Base-by-base conservation (phyloP, 768 basidiomycete genomes). In the Phylloporus rhodoxanthus region DNA sequence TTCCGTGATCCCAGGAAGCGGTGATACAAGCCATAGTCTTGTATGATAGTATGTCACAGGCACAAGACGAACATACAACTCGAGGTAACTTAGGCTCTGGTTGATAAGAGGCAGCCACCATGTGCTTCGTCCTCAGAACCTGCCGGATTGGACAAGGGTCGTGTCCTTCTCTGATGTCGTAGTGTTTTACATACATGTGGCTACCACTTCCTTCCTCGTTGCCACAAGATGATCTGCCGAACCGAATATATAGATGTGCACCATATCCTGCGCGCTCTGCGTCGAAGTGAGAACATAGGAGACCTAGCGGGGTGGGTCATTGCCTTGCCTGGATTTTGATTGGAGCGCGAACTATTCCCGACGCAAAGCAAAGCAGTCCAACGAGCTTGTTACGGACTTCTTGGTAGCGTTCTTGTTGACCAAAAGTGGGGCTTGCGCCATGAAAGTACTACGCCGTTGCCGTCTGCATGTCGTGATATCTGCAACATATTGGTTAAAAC, bases 1-100 rank as follows among this genome's bases (percentile, higher is more conserved):
- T 30, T 58, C 44, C 48, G 51, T 50, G 43, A 33, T 47, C 8
- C 14, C 17, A 56, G 43, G 61, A 56, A 53, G 48, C 29, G 40
- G 51, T 29, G 45, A 45, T 25, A 38, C 40, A 30, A 38, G 17
- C 33, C 50, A 26, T 7, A 32, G 21, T 48, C 43, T 58, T 52
- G 53, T 52, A 54, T 42, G 28, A 33, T 15, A 33, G 23, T 30
- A 26, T 46, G 51, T 56, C 49, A 59, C 29, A 53, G 43, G 46
- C 33, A 47, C 37, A 2, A 30, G 15, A 28, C 10, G 29, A 51
- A 51, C 20, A 26, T 26, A 34, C 14, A 39, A 30, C 36, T 43
- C 26, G 33, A 39, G 51, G 46, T 38, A 50, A 61, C n/a, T n/a
- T n/a, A n/a, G n/a, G n/a, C 20, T 28, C 8, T n/a, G 51, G 26